phyloP scores from a whole-genome alignment of 768 basidiomycete genomes.

The Suillus brevipes region DNA sequence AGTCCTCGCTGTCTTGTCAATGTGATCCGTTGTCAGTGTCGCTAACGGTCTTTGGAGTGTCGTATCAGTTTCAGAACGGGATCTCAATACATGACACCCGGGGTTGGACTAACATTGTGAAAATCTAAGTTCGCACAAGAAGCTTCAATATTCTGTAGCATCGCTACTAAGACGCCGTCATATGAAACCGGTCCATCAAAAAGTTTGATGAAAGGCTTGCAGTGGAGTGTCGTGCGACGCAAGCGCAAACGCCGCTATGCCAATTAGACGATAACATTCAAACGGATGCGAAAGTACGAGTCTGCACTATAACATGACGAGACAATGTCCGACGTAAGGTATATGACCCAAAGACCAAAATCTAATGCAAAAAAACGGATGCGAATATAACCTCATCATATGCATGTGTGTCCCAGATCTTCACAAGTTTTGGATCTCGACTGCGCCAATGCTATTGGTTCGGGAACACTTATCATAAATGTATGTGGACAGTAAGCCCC shows the following conservation, averaged over 20 bases:
- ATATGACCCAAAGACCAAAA: no score
- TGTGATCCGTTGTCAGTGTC: no score
- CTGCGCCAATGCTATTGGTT: conserved; percentile 51
- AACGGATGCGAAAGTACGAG: no score
- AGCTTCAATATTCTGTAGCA: background rate
- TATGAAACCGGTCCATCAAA: background rate
- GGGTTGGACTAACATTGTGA: no score
- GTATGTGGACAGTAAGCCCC: conserved; percentile 26
- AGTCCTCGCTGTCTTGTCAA: no score
- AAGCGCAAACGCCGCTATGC: background rate
- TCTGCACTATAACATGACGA: no score
- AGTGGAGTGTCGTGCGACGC: background rate
- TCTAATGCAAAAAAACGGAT: conserved; percentile 11
- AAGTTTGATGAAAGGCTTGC: background rate
- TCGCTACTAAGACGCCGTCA: background rate
- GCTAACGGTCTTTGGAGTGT: no score
- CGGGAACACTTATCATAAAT: conserved; percentile 51
- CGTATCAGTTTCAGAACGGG: no score
- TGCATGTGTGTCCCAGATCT: conserved; percentile 27
- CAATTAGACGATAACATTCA: no score
- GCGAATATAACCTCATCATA: conserved; percentile 17
- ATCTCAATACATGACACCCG: no score
- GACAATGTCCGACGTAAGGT: no score
- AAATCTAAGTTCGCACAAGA: background rate
- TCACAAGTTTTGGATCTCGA: conserved; percentile 38